phyloP scores from a whole-genome alignment of 139 green algal genomes.

The Chlamydomonas applanata region DNA sequence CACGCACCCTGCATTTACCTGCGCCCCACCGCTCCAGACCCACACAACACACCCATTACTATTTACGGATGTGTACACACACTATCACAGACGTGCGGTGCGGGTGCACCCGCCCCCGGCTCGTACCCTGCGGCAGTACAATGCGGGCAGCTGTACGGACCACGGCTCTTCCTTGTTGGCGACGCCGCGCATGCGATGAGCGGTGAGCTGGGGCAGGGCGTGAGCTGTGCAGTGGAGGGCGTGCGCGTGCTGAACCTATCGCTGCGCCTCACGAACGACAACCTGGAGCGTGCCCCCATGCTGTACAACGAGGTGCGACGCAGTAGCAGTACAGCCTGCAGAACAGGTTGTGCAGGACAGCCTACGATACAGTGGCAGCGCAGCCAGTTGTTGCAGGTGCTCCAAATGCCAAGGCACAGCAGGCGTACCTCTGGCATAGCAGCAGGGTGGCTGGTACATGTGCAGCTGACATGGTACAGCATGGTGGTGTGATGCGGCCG shows the following conservation, averaged over 20 bases:
- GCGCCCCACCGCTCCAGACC: too few relatives aligned
- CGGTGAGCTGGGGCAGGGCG: neutral
- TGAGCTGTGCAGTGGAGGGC: constrained; percentile 9
- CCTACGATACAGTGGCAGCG: too few relatives aligned
- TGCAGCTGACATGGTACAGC: too few relatives aligned
- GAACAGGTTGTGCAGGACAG: neutral
- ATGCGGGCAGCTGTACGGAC: constrained; percentile 28
- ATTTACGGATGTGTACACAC: too few relatives aligned
- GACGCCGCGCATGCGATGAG: constrained; percentile 37
- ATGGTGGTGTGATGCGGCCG: too few relatives aligned
- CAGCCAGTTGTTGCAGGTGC: too few relatives aligned
- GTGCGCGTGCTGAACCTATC: neutral
- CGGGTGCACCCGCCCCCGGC: neutral
- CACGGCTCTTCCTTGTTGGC: constrained; percentile 21
- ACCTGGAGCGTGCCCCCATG: neutral
- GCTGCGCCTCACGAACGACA: neutral
- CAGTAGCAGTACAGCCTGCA: neutral
- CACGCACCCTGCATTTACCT: too few relatives aligned
- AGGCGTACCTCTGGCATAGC: too few relatives aligned
- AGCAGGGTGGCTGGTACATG: too few relatives aligned
- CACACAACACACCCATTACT: too few relatives aligned
- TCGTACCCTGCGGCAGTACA: constrained; percentile 2
- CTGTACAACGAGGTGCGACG: constrained; percentile 2
- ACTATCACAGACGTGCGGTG: constrained; percentile 10
- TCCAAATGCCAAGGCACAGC: too few relatives aligned